Percentiles rank a stretch among this genome's conserved stretches.
These are phyloP conservation scores for Coemansia sp. DNA, from an alignment of 192 early-diverging fungal genomes.

Conservation along the genomic window DNA sequence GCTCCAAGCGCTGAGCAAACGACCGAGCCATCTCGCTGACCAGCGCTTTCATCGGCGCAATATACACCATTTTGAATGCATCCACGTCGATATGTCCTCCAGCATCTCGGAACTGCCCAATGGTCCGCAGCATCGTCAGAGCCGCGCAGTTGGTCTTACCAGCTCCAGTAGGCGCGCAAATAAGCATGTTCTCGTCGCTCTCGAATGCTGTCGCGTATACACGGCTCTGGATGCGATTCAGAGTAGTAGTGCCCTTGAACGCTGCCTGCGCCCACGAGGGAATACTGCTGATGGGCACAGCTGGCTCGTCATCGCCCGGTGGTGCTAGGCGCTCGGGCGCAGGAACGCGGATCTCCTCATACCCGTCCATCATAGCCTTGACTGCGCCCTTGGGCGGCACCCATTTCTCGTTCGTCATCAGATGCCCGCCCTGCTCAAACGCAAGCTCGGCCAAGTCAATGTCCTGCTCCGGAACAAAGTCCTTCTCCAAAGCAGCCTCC, in stretches of 20 bases:
- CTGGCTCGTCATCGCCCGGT: conserved; percentile 64
- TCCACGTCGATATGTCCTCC: conserved; percentile 79
- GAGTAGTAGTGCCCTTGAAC: conserved; percentile 66
- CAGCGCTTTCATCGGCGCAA: conserved; percentile 99
- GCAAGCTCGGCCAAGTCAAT: conserved; percentile 83
- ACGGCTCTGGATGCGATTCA: conserved; percentile 92
- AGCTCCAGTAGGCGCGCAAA: conserved; percentile 98
- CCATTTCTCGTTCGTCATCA: conserved; percentile 98
- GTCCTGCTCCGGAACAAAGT: conserved; percentile 20
- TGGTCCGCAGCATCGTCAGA: conserved; percentile 90
- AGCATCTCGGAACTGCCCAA: conserved; percentile 78
- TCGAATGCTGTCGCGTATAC: conserved; percentile 87
- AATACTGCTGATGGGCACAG: conserved; percentile 66
- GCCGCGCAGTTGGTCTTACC: conserved; percentile 99
- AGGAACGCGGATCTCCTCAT: conserved; percentile 95
- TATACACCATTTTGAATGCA: conserved; percentile 96
- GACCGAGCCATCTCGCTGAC: conserved; percentile 98
- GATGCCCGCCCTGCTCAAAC: conserved; percentile 92
- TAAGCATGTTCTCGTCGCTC: conserved; percentile 90
- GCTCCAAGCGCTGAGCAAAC: conserved; percentile 73
- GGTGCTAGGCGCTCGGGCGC: conserved; percentile 73
- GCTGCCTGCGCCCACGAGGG: conserved; percentile 81
- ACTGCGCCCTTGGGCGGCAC: conserved; percentile 91
- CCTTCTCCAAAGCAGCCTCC: conserved; percentile 13
- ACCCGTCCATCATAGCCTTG: conserved; percentile 85